Evolutionary conservation across 352 stramenopile genomes (phyloP).

Genomic region (Globisporangium spinosum): DNA sequence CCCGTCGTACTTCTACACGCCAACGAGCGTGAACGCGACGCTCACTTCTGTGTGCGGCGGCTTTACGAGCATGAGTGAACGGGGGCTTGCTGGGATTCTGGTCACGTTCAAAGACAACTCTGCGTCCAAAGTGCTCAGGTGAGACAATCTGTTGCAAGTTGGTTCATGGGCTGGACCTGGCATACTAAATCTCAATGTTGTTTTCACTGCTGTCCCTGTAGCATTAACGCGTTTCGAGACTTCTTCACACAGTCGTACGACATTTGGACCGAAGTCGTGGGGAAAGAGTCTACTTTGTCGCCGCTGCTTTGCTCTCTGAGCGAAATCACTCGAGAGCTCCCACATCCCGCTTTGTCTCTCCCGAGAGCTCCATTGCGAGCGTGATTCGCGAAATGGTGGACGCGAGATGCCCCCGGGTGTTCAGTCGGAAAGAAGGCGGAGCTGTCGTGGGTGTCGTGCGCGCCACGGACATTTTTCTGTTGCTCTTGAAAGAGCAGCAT

Average conservation of each 20-base stretch:
- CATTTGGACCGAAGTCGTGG: neutral
- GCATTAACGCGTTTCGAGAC: slow-evolving; percentile 18
- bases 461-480: slow-evolving; percentile 42
- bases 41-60: slow-evolving; percentile 32
- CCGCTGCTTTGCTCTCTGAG: slow-evolving; percentile 30
- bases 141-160: neutral
- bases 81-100: slow-evolving; percentile 29
- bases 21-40: slow-evolving; percentile 23
- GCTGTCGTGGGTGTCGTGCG: slow-evolving; percentile 35
- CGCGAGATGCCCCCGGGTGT: slow-evolving; percentile 28
- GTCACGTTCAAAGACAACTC: slow-evolving; percentile 17
- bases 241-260: slow-evolving; percentile 25
- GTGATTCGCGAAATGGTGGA: slow-evolving; percentile 46
- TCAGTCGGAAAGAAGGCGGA: slow-evolving; percentile 24
- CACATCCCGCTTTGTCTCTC: slow-evolving; percentile 17
- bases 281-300: neutral
- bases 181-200: neutral
- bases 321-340: slow-evolving; percentile 17
- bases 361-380: slow-evolving; percentile 39
- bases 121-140: slow-evolving; percentile 16
- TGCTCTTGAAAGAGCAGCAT: slow-evolving; percentile 56
- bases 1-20: slow-evolving; percentile 43
- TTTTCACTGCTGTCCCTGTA: neutral
- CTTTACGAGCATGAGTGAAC: slow-evolving; percentile 31
- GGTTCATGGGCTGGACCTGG: neutral